Base-by-base conservation (phyloP, 441 rosid genomes). In the Populus hybrid region DNA sequence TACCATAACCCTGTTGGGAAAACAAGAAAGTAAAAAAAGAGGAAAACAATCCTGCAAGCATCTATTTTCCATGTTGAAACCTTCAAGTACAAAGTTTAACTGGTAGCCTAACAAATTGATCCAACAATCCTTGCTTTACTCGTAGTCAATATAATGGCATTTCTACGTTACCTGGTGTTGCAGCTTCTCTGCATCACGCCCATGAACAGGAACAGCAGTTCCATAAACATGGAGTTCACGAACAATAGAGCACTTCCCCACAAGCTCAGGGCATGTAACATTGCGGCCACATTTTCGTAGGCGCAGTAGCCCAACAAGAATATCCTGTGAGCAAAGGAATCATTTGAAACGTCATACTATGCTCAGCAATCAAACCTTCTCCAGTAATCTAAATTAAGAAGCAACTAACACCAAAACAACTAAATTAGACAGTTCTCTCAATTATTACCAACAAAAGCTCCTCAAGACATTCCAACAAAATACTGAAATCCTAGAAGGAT, bases 171-270 rank as follows among this genome's bases (percentile, higher is more conserved):
- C 99, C 98, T 94, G 99, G 86, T 96, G 99, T 79, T 96, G 99
- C 85, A 94, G 86, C 84, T 94, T 94, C 81, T 94, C 98, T 53
- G 95, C 90, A 6, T 96, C 96, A 66, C 98, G 92, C 69, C 97
- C 98, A 76, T 96, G 99, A 79, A 96, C 98, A 26, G 99, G 99
- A 81, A 96, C 99, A 69, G 99, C 98, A 74, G 99, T 94, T 83
- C 99, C 99, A 81, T 94, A 93, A 16, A 96, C 97, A 81, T 96
- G 99, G 86, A 96, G 99, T 86, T 96, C 99, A 34, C 99, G 98
- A 59, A 96, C 94, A 77, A 96, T 88, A 8, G 99, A 96, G 80
- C 98, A 93, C 82, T 87, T 93, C 69, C 98, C 97, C 76, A 79
- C 86, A 40, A 96, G 94, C 85, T 96, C 98, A 67, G 96, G 98